These are phyloP conservation scores for Cercophora sp. DNA, from an alignment of 495 filamentous ascomycete species.

Conservation along the genomic window DNA sequence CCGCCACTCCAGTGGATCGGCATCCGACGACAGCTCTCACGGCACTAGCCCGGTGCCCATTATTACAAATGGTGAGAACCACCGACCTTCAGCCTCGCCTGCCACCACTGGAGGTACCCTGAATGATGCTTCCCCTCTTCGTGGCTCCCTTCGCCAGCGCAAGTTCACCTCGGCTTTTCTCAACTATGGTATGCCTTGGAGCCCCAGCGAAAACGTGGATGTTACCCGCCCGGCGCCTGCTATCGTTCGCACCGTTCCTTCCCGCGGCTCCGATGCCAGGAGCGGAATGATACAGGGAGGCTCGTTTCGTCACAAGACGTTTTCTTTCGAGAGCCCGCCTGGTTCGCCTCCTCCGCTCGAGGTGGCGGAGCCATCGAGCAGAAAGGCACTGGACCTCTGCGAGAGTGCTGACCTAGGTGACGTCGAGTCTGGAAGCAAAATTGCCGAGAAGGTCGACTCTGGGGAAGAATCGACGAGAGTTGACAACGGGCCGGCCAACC, in stretches of 20 bases:
- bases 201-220: not conserved
- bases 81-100: not conserved
- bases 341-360: constrained; percentile 14
- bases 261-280: not conserved
- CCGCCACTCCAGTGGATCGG: not conserved
- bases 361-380: constrained; percentile 10
- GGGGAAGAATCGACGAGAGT: no score
- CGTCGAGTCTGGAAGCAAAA: no score
- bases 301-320: constrained; percentile 8
- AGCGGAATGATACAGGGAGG: not conserved
- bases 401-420: not conserved
- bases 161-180: no score
- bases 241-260: not conserved
- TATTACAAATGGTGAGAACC: not conserved
- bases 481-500: no score
- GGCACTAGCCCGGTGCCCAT: not conserved
- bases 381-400: constrained; percentile 5
- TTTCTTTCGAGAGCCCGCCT: constrained; percentile 20
- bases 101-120: not conserved
- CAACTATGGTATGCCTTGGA: no score
- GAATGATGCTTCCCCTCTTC: not conserved
- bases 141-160: not conserved
- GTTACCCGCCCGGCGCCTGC: not conserved
- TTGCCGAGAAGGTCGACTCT: no score
- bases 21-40: not conserved